These are phyloP conservation scores for Torrubiella hemipterigena DNA, from an alignment of 2,329 filamentous ascomycete species.

Conservation along the genomic window DNA sequence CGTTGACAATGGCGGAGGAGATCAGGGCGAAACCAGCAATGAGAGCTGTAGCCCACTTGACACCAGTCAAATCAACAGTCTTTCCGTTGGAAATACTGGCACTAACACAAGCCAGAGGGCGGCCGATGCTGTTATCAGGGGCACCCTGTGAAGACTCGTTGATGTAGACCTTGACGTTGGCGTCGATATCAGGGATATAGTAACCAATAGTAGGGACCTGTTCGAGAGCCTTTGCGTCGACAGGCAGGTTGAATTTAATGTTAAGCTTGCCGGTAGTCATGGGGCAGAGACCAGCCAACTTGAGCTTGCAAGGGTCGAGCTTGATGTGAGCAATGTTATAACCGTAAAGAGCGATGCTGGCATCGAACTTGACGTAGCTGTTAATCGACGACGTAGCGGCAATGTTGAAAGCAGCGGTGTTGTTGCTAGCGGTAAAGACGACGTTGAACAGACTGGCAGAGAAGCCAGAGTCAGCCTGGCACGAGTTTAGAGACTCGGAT, in stretches of 20 bases:
- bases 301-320: slow-evolving; percentile 63
- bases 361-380: slow-evolving; percentile 67
- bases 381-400: slow-evolving; percentile 72
- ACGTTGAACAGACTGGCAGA: slow-evolving; percentile 84
- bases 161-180: slow-evolving; percentile 70
- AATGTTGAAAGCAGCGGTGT: slow-evolving; percentile 60
- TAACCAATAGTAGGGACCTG: slow-evolving; percentile 77
- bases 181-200: slow-evolving; percentile 82
- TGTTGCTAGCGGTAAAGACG: slow-evolving; percentile 64
- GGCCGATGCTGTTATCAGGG: slow-evolving; percentile 38
- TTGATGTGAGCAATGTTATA: slow-evolving; percentile 55
- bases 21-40: slow-evolving; percentile 76
- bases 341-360: slow-evolving; percentile 73
- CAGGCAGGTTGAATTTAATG: slow-evolving; percentile 55
- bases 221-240: slow-evolving; percentile 44
- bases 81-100: slow-evolving; percentile 82
- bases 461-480: slow-evolving; percentile 75
- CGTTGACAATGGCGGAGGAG: slow-evolving; percentile 80
- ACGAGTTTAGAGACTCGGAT: slow-evolving; percentile 75
- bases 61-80: slow-evolving; percentile 77
- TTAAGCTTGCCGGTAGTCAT: slow-evolving; percentile 80
- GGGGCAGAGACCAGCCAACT: slow-evolving; percentile 70
- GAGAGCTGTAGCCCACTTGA: slow-evolving; percentile 81
- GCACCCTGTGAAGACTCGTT: no score
- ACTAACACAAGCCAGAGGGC: slow-evolving; percentile 73